Evolutionary conservation across 73 alveolate species (phyloP).

Genomic region (Paramecium biaurelia): DNA sequence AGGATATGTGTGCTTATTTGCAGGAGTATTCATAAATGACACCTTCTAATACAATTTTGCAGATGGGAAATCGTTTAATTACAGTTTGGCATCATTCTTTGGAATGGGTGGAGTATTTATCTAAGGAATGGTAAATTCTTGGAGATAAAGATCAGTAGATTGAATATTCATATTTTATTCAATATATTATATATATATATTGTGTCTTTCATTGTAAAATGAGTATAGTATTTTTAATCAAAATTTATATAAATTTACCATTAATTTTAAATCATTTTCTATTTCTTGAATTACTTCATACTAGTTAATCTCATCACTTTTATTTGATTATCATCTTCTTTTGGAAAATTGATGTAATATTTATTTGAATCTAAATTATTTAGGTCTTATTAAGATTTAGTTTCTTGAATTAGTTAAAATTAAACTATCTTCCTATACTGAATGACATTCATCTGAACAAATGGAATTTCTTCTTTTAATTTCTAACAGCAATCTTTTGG

Average conservation of each 20-base stretch:
- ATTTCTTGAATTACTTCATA: background rate
- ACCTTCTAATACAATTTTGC: background rate
- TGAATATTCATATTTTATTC: background rate
- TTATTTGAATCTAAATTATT: background rate
- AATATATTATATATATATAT: background rate
- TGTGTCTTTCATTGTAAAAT: background rate
- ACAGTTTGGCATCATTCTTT: background rate
- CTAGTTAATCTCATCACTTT: background rate
- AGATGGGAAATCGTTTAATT: background rate
- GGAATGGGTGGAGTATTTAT: slow-evolving; percentile 14
- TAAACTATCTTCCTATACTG: background rate
- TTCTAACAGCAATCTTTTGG: background rate
- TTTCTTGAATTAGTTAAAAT: background rate
- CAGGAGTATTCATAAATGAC: background rate
- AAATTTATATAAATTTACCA: too few species aligned
- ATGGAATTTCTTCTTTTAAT: background rate
- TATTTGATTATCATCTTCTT: background rate
- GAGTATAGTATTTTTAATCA: background rate
- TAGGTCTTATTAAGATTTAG: background rate
- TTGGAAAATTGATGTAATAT: background rate
- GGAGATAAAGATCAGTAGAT: background rate
- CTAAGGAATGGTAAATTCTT: slow-evolving; percentile 12
- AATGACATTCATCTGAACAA: background rate
- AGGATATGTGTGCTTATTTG: slow-evolving; percentile 21
- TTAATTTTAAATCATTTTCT: background rate